These are phyloP conservation scores for Eucalyptus regnans DNA, from an alignment of 345 rosid species.

Conservation along the genomic window DNA sequence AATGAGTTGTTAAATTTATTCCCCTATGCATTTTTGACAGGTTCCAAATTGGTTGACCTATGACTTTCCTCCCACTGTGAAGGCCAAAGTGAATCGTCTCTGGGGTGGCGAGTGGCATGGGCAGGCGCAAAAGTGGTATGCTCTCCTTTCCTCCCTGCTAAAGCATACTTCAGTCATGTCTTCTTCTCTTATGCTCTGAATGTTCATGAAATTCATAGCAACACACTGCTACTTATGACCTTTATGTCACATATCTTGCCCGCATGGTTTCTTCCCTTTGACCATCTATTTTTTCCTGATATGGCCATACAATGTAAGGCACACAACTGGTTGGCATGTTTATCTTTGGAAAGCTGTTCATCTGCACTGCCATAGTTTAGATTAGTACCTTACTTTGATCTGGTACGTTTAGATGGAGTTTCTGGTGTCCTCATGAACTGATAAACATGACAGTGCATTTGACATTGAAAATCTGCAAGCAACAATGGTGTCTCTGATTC, in stretches of 20 bases:
- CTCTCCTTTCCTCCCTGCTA: neutral
- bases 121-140: conserved; percentile 91
- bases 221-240: neutral
- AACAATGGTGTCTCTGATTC: neutral
- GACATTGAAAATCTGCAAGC: neutral
- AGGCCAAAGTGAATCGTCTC: conserved; percentile 92
- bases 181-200: neutral
- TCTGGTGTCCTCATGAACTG: neutral
- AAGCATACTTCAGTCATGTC: neutral
- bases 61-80: conserved; percentile 89
- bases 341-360: neutral
- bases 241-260: neutral
- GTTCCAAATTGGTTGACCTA: conserved; percentile 91
- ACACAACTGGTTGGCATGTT: neutral
- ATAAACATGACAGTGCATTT: neutral
- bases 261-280: neutral
- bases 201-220: neutral
- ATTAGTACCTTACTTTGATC: neutral
- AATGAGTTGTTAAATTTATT: neutral
- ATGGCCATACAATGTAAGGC: neutral
- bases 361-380: neutral
- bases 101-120: conserved; percentile 99
- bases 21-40: conserved; percentile 15
- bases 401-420: neutral
- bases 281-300: neutral